Conservation (phyloP, 331 rosid genomes). For the Stylosanthes scabra region DNA sequence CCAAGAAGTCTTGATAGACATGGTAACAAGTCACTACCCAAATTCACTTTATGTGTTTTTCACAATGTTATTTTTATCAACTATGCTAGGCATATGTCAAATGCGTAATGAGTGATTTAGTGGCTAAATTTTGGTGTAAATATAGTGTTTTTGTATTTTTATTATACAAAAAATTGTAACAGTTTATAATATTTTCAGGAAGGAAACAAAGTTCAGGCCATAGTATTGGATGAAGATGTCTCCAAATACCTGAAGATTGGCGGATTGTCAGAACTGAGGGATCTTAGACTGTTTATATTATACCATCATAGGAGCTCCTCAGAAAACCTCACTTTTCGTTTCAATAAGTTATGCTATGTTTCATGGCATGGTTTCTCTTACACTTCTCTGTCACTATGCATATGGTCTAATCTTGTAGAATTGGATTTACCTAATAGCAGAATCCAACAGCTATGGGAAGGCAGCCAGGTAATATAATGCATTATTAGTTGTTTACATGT, state of each 20-base stretch:
- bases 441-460: background rate
- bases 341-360: too few relatives aligned
- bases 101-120: too few relatives aligned
- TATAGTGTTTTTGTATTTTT: too few relatives aligned
- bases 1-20: too few relatives aligned
- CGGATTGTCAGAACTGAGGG: background rate
- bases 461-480: background rate
- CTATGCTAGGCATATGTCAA: too few relatives aligned
- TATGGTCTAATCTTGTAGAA: background rate
- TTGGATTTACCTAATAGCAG: background rate
- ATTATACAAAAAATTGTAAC: too few relatives aligned
- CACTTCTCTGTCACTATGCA: background rate
- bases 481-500: too few relatives aligned
- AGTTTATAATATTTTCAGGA: too few relatives aligned
- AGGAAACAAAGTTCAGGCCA: background rate
- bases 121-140: too few relatives aligned
- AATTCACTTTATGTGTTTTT: too few relatives aligned
- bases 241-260: background rate
- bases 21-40: too few relatives aligned
- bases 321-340: background rate
- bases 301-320: background rate
- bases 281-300: background rate
- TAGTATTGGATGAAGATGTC: background rate
- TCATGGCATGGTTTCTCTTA: background rate
- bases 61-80: too few relatives aligned